Conservation (phyloP, 2,329 filamentous ascomycete species). For the Cladosporium austrohemisphaericum region DNA sequence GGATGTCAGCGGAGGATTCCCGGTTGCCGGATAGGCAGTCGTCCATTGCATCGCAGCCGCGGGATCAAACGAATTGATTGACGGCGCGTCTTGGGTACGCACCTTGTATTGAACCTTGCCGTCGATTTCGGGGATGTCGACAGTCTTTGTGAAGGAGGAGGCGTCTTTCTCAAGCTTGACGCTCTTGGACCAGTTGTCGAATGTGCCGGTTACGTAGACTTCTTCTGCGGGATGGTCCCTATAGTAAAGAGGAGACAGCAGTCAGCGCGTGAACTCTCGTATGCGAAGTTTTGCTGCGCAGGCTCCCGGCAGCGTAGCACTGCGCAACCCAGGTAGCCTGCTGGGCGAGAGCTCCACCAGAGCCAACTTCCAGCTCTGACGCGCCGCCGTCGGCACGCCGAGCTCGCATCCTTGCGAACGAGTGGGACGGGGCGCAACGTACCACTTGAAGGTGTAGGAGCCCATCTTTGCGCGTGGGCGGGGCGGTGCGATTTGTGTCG, state of each 20-base stretch:
- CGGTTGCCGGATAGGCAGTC: no score
- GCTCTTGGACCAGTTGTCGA: slow-evolving; percentile 89
- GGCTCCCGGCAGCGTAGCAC: slow-evolving; percentile 10
- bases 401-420: slow-evolving; percentile 4
- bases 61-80: no score
- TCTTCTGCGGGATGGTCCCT: slow-evolving; percentile 82
- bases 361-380: slow-evolving; percentile 8
- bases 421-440: slow-evolving; percentile 34
- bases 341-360: slow-evolving; percentile 9
- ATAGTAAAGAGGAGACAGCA: background rate
- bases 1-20: slow-evolving; percentile 3
- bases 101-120: slow-evolving; percentile 93
- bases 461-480: slow-evolving; percentile 48
- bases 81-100: slow-evolving; percentile 30
- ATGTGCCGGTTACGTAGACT: slow-evolving; percentile 92
- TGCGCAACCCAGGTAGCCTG: slow-evolving; percentile 1
- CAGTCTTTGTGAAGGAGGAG: slow-evolving; percentile 72
- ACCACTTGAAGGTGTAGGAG: slow-evolving; percentile 68
- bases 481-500: background rate
- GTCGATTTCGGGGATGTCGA: slow-evolving; percentile 62
- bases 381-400: slow-evolving; percentile 1
- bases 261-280: background rate
- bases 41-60: background rate
- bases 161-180: slow-evolving; percentile 75
- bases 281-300: slow-evolving; percentile 5